Base-by-base conservation (phyloP, 257 asterid species). In the Gentiana straminea region DNA sequence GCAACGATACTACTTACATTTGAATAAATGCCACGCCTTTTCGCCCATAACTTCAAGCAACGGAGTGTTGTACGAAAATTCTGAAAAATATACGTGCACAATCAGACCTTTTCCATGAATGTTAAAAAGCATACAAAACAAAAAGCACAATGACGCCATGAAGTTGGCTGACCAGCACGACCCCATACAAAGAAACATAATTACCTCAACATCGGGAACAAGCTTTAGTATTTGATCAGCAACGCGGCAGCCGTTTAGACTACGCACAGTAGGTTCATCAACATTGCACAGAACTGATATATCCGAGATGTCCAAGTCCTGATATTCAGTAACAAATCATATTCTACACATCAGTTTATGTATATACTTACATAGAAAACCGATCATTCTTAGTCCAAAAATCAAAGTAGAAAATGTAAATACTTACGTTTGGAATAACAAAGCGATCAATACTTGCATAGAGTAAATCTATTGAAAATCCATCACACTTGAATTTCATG, bases 241-340 rank as follows among this genome's bases (percentile, higher is more conserved):
- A 6, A 92, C 97, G 49, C 98, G 79, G 63, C 95, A 88, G 36
- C 98, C 97, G 71, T 88, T 88, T 54, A 92, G 98, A 73, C 97
- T 87, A 62, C 98, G 76, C 4, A 72, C 96, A 35, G 95, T 91
- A 52, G 86, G 84, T 59, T 87, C 98, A 37, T 91, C 98, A 41
- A 87, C 84, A 70, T 91, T 77, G 59, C 77, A 68, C 81, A 91
- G 70, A 63, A 87, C 69, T 45, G 97, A 75, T 35, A 72, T 74
- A 67, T 71, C 69, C 38, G 98, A 92, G 65, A 92, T 83, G 61
- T 92, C 98, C 79, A 92, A 75, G 69, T 84, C 95, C 98, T 91
- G 82, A 41, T 41, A 2, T 5, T 41, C 46, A 41, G 5, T 41
- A 5, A 41, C 24, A 24, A 24, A 24, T 24, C 24, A 24, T 24